phyloP scores from a whole-genome alignment of 2,329 filamentous ascomycete genomes.

The Cercospora beticola region DNA sequence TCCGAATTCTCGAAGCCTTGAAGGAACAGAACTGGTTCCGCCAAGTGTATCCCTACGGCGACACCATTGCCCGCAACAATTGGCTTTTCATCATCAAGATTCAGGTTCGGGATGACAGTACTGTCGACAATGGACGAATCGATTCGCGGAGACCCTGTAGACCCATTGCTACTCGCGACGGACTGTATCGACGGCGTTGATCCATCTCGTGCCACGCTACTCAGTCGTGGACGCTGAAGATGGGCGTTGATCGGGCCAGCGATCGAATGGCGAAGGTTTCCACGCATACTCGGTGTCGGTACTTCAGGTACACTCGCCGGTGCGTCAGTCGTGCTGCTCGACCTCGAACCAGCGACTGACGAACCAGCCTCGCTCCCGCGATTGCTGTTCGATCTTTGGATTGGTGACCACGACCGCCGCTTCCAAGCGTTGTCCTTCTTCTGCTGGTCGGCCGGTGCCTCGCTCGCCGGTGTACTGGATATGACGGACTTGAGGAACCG shows the following conservation, averaged over 20 bases:
- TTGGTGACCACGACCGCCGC: conserved; percentile 36
- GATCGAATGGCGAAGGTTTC: conserved; percentile 42
- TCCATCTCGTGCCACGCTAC: conserved; percentile 42
- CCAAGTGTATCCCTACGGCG: conserved; percentile 69
- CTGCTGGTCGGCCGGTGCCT: conserved; percentile 10
- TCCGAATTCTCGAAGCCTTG: conserved; percentile 75
- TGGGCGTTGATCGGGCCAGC: conserved; percentile 42
- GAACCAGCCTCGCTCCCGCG: conserved; percentile 24
- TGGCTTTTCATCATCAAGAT: conserved; percentile 60
- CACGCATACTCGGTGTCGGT: conserved; percentile 38
- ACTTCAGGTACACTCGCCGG: neutral
- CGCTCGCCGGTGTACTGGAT: conserved; percentile 18
- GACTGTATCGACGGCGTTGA: conserved; percentile 28
- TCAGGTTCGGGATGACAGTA: conserved; percentile 32
- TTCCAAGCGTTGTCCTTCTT: conserved; percentile 27
- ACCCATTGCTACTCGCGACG: conserved; percentile 17
- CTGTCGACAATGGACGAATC: conserved; percentile 23
- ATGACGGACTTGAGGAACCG: conserved; percentile 51
- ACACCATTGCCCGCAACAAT: conserved; percentile 77
- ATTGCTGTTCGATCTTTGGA: conserved; percentile 26
- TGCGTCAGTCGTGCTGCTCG: conserved; percentile 13
- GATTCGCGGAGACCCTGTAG: conserved; percentile 19
- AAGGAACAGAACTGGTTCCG: conserved; percentile 77
- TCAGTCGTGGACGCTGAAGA: conserved; percentile 43
- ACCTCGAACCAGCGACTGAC: neutral